phyloP scores from a whole-genome alignment of 306 rosid genomes.

The Medicago lupulina region DNA sequence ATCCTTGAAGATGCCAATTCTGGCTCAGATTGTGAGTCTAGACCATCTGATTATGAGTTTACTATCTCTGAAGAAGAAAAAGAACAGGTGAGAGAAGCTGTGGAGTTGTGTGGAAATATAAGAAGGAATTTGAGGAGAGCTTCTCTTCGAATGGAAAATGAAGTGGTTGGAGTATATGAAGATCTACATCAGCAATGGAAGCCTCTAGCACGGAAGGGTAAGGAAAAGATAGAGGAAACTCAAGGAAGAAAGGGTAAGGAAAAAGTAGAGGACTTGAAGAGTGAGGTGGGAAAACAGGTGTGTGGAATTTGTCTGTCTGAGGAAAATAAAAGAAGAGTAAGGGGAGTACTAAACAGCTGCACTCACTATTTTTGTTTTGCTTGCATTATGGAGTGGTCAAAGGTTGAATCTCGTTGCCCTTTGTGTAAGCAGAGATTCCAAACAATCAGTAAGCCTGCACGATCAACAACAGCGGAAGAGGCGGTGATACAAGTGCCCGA shows the following conservation, averaged over 20 bases:
- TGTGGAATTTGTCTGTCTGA: conserved; percentile 96
- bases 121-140: conserved; percentile 62
- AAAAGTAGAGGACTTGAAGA: conserved; percentile 72
- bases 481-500: conserved; percentile 74
- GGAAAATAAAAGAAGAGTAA: conserved; percentile 88
- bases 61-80: conserved; percentile 99
- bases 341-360: conserved; percentile 91
- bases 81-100: conserved; percentile 93
- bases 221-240: conserved; percentile 85
- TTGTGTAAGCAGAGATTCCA: conserved; percentile 96
- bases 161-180: conserved; percentile 44
- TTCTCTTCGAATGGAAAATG: conserved; percentile 46
- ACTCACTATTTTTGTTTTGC: conserved; percentile 90
- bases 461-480: conserved; percentile 67
- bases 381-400: conserved; percentile 98
- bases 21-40: conserved; percentile 63
- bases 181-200: conserved; percentile 53
- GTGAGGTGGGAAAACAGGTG: conserved; percentile 72
- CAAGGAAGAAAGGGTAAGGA: conserved; percentile 72
- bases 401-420: conserved; percentile 98
- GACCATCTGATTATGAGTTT: conserved; percentile 71
- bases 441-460: conserved; percentile 80
- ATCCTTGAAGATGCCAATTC: conserved; percentile 45
- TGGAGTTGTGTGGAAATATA: conserved; percentile 57
- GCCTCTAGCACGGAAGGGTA: conserved; percentile 76